Percentiles rank a stretch among this genome's conserved stretches.
Conservation (phyloP, 2,329 filamentous ascomycete species). For the Lasiodiplodia theobromae region DNA sequence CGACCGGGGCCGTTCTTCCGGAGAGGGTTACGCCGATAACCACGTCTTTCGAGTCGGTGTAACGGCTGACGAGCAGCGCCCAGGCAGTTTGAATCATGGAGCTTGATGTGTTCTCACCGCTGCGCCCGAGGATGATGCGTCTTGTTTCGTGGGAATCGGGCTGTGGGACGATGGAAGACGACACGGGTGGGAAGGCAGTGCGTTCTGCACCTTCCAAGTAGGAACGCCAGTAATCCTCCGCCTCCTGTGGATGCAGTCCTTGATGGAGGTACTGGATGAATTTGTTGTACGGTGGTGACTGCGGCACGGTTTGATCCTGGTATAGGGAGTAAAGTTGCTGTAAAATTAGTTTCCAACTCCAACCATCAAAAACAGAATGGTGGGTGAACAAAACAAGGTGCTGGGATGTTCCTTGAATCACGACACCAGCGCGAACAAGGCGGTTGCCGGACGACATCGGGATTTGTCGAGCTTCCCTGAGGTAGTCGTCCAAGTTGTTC, state of each 20-base stretch:
- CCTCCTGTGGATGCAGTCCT: constrained; percentile 33
- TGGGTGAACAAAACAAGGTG: constrained; percentile 47
- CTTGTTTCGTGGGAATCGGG: constrained; percentile 38
- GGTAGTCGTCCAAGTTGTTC: constrained; percentile 32
- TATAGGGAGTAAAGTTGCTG: constrained; percentile 42
- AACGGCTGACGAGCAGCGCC: constrained; percentile 40
- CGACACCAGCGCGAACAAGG: constrained; percentile 38
- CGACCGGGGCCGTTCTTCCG: constrained; percentile 45
- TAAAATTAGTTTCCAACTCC: constrained; percentile 42
- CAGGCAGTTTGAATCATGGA: constrained; percentile 44
- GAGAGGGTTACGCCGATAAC: constrained; percentile 46
- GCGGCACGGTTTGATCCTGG: not conserved
- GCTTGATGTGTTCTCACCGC: constrained; percentile 34
- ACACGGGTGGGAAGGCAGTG: constrained; percentile 45
- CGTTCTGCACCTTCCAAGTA: constrained; percentile 40
- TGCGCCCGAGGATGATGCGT: constrained; percentile 37
- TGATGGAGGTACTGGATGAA: constrained; percentile 46
- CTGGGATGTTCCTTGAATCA: constrained; percentile 34
- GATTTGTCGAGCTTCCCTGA: constrained; percentile 39
- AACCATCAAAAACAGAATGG: constrained; percentile 48
- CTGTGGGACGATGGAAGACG: constrained; percentile 33
- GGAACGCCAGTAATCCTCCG: constrained; percentile 44
- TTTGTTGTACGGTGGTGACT: constrained; percentile 35
- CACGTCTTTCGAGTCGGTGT: constrained; percentile 41
- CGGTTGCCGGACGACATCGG: constrained; percentile 40